Evolutionary conservation across 2,329 filamentous ascomycete species (phyloP).

Genomic region (Monosporascus sp.): DNA sequence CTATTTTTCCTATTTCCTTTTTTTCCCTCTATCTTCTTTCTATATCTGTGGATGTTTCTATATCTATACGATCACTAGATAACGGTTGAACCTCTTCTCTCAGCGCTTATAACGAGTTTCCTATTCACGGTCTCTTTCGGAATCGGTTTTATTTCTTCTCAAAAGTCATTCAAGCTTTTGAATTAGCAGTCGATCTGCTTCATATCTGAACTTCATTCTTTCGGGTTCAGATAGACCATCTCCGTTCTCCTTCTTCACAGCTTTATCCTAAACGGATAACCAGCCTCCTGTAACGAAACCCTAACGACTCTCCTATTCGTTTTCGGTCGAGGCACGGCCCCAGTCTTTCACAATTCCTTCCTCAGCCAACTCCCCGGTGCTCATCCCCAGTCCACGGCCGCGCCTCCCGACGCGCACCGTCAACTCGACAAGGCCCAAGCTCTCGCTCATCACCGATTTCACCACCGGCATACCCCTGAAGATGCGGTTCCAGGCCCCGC

Average conservation of each 20-base stretch:
- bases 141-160: constrained; percentile 9
- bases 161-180: constrained; percentile 4
- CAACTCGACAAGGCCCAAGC: constrained; percentile 28
- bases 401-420: constrained; percentile 37
- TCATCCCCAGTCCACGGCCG: constrained; percentile 37
- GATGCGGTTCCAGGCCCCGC: constrained; percentile 41
- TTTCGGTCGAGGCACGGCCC: constrained; percentile 14
- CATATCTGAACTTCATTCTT: constrained; percentile 1
- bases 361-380: constrained; percentile 24
- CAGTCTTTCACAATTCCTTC: constrained; percentile 26
- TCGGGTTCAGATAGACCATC: neutral
- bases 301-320: neutral
- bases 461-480: constrained; percentile 26
- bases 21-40: constrained; percentile 19
- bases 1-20: constrained; percentile 18
- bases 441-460: constrained; percentile 36
- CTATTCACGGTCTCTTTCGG: constrained; percentile 15
- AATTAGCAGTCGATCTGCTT: constrained; percentile 19
- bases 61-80: constrained; percentile 12
- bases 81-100: constrained; percentile 16
- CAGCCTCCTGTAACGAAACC: neutral
- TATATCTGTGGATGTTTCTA: constrained; percentile 17
- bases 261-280: neutral
- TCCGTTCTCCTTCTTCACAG: neutral
- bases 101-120: constrained; percentile 16